phyloP scores from a whole-genome alignment of 2,329 filamentous ascomycete genomes.

The Emergomyces orientalis region DNA sequence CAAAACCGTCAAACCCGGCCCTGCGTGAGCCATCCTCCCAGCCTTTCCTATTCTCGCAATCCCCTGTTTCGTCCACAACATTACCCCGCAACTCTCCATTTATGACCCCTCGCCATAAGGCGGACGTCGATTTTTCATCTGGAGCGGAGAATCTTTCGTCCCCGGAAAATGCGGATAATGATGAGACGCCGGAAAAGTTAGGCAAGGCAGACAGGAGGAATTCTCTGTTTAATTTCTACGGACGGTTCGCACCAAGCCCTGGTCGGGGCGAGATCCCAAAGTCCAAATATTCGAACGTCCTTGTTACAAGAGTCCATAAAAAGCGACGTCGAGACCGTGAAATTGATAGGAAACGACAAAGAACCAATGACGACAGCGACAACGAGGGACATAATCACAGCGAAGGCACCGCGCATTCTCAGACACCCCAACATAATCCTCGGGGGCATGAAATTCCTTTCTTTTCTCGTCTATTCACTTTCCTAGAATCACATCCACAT shows the following conservation, averaged over 20 bases:
- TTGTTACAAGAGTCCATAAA: constrained; percentile 41
- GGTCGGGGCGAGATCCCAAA: constrained; percentile 58
- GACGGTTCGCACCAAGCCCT: constrained; percentile 40
- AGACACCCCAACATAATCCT: neutral
- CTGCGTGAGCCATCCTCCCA: constrained; percentile 44
- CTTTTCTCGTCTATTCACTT: constrained; percentile 48
- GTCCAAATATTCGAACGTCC: constrained; percentile 37
- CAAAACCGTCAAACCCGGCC: constrained; percentile 40
- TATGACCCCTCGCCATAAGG: constrained; percentile 39
- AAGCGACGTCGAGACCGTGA: constrained; percentile 40
- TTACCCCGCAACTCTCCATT: constrained; percentile 35
- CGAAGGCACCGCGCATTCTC: constrained; percentile 19
- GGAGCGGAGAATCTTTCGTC: constrained; percentile 40
- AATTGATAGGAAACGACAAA: constrained; percentile 34
- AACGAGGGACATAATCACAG: constrained; percentile 33
- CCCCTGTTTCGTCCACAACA: constrained; percentile 23
- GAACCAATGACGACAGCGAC: constrained; percentile 38
- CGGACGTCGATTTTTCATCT: constrained; percentile 41
- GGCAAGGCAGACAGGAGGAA: constrained; percentile 29
- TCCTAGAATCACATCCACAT: constrained; percentile 55
- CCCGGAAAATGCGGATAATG: constrained; percentile 38
- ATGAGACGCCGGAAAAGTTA: constrained; percentile 39
- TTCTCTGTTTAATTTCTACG: constrained; percentile 35
- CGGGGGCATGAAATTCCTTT: constrained; percentile 18
- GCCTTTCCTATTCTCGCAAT: constrained; percentile 41